These are phyloP conservation scores for Hanseniaspora valbyensis DNA, from an alignment of 805 yeast species.

Conservation along the genomic window DNA sequence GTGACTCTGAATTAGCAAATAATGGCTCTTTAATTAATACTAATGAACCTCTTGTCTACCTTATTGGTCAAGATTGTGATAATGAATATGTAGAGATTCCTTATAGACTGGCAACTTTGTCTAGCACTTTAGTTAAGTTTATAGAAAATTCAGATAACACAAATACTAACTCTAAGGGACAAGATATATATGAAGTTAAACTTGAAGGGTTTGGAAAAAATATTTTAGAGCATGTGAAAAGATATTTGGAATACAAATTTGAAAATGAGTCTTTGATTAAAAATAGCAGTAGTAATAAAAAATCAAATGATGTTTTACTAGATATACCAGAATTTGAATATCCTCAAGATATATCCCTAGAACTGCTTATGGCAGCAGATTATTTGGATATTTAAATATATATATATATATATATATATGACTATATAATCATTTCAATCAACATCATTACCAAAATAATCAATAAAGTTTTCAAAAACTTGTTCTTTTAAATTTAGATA, in stretches of 20 bases:
- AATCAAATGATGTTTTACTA: slow-evolving; percentile 34
- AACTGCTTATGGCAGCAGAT: slow-evolving; percentile 85
- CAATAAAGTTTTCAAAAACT: slow-evolving; percentile 7
- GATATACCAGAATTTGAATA: slow-evolving; percentile 77
- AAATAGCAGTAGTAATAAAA: slow-evolving; percentile 33
- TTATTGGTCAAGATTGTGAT: slow-evolving; percentile 61
- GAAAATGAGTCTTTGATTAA: slow-evolving; percentile 36
- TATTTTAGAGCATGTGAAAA: slow-evolving; percentile 68
- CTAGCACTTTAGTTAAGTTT: slow-evolving; percentile 9
- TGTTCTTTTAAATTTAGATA: background rate
- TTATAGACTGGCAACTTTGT: slow-evolving; percentile 51
- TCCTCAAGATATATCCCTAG: slow-evolving; percentile 90
- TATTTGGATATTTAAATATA: slow-evolving; percentile 31
- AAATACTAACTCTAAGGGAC: background rate
- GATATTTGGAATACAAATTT: slow-evolving; percentile 65
- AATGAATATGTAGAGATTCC: slow-evolving; percentile 68
- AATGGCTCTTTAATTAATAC: no score
- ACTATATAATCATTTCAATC: background rate
- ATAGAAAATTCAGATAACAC: slow-evolving; percentile 6
- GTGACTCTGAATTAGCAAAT: no score
- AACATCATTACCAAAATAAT: no score
- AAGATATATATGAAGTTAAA: slow-evolving; percentile 33
- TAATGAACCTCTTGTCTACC: slow-evolving; percentile 28
- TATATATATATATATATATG: background rate
- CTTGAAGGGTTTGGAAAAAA: slow-evolving; percentile 37